Evolutionary conservation across 2,329 filamentous ascomycete species (phyloP).

Genomic region (Trichophyton rubrum): DNA sequence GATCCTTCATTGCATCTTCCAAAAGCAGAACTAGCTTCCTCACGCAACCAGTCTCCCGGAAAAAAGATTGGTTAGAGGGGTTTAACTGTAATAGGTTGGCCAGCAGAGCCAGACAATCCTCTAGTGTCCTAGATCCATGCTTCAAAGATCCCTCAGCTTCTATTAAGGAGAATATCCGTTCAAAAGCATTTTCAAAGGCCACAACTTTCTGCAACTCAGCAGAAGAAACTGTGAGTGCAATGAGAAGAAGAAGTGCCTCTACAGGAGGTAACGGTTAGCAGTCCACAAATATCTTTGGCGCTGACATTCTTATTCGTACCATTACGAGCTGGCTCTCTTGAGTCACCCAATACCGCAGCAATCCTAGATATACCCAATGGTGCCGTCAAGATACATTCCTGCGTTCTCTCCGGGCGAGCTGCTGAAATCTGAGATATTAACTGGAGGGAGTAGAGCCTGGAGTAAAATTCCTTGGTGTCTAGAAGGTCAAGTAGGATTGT

Average conservation of each 20-base stretch:
- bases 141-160: conserved; percentile 66
- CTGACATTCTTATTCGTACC: conserved; percentile 26
- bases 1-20: conserved; percentile 43
- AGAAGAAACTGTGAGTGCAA: conserved; percentile 74
- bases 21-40: conserved; percentile 59
- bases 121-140: conserved; percentile 74
- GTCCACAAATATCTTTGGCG: too few species aligned
- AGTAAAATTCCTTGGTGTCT: conserved; percentile 77
- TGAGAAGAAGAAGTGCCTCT: conserved; percentile 76
- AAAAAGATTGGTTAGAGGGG: conserved; percentile 81
- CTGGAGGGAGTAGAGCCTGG: conserved; percentile 80
- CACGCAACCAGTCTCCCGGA: conserved; percentile 79
- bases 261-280: neutral
- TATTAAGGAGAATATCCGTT: conserved; percentile 71
- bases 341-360: conserved; percentile 72
- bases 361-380: conserved; percentile 78
- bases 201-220: conserved; percentile 88
- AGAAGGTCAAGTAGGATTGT: conserved; percentile 79
- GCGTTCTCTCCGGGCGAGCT: conserved; percentile 77
- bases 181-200: conserved; percentile 89
- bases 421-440: conserved; percentile 74
- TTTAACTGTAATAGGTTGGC: conserved; percentile 83
- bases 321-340: conserved; percentile 74
- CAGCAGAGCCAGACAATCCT: conserved; percentile 83
- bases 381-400: conserved; percentile 85